These are phyloP conservation scores for Lichtheimia ramosa DNA, from an alignment of 371 early-diverging fungal species.

Conservation along the genomic window DNA sequence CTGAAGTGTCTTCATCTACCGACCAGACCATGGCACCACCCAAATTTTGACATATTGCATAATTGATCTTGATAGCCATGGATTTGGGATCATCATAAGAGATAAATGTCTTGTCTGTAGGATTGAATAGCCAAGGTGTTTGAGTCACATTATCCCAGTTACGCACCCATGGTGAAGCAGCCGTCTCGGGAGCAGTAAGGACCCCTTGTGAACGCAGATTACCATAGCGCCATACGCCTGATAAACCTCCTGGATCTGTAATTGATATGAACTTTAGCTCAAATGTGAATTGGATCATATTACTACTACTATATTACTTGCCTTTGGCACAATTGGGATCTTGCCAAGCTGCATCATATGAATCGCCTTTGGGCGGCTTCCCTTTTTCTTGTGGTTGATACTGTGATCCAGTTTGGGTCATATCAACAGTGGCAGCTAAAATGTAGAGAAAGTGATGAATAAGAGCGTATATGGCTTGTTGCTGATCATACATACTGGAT, in stretches of 20 bases:
- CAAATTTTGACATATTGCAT: constrained; percentile 34
- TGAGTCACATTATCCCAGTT: constrained; percentile 44
- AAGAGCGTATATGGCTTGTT: not conserved
- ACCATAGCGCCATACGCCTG: constrained; percentile 56
- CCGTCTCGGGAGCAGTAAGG: constrained; percentile 36
- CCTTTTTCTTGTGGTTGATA: constrained; percentile 30
- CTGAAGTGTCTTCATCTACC: constrained; percentile 30
- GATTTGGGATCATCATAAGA: constrained; percentile 64
- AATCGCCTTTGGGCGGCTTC: constrained; percentile 33
- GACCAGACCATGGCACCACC: constrained; percentile 61
- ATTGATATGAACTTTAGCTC: not conserved
- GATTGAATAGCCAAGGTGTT: constrained; percentile 65
- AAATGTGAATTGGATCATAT: not conserved
- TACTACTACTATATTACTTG: too few relatives aligned
- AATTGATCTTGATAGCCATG: constrained; percentile 46
- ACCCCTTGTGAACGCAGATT: constrained; percentile 56
- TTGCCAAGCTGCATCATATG: constrained; percentile 24
- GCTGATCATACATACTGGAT: constrained; percentile 20
- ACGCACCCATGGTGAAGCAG: constrained; percentile 56
- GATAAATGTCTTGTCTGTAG: constrained; percentile 50
- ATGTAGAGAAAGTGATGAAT: not conserved
- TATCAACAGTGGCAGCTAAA: constrained; percentile 29
- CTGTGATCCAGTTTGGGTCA: constrained; percentile 25
- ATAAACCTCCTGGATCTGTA: constrained; percentile 20
- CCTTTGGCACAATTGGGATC: constrained; percentile 11